Percentiles rank a stretch among this genome's conserved stretches.
These are phyloP conservation scores for Fusarium sp. DNA, from an alignment of 2,329 filamentous ascomycete species.

Conservation along the genomic window DNA sequence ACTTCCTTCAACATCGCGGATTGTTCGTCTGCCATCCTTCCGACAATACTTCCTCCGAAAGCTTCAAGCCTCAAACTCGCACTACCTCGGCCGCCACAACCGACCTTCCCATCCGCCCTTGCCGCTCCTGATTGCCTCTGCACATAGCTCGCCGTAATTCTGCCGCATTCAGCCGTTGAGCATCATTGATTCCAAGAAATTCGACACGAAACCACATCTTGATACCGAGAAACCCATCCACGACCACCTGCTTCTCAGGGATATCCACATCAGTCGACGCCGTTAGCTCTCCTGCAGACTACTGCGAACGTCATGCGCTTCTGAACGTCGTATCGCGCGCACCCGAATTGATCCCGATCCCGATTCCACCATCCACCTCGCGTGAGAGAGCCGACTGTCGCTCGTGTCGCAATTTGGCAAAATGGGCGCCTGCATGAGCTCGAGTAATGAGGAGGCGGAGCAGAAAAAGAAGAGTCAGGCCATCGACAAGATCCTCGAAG, in stretches of 20 bases:
- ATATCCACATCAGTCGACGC: constrained; percentile 22
- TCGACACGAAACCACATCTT: constrained; percentile 6
- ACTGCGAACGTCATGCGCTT: constrained; percentile 42
- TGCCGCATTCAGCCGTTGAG: constrained; percentile 27
- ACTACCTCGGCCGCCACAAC: constrained; percentile 29
- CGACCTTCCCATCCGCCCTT: constrained; percentile 34
- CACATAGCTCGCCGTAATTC: constrained; percentile 34
- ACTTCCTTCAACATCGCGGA: constrained; percentile 14
- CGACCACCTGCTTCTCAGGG: constrained; percentile 1
- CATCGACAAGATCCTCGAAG: constrained; percentile 93
- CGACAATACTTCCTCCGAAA: background rate
- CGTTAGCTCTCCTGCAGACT: constrained; percentile 24
- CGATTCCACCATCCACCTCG: constrained; percentile 16
- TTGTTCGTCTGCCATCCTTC: constrained; percentile 7
- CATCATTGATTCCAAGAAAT: constrained; percentile 6
- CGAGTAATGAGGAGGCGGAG: constrained; percentile 85
- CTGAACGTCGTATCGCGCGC: constrained; percentile 37
- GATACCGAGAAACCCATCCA: background rate
- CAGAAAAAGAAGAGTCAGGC: constrained; percentile 96
- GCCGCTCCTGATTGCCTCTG: constrained; percentile 31
- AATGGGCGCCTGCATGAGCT: constrained; percentile 97
- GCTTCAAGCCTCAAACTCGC: constrained; percentile 12
- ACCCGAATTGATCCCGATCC: constrained; percentile 26
- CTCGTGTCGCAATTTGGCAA: constrained; percentile 49
- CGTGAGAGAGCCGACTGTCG: constrained; percentile 24